Evolutionary conservation across 805 yeast genomes (phyloP), one percentile per base, ranked within the genome.

Genomic region (Lipomyces spencermartinsiae): DNA sequence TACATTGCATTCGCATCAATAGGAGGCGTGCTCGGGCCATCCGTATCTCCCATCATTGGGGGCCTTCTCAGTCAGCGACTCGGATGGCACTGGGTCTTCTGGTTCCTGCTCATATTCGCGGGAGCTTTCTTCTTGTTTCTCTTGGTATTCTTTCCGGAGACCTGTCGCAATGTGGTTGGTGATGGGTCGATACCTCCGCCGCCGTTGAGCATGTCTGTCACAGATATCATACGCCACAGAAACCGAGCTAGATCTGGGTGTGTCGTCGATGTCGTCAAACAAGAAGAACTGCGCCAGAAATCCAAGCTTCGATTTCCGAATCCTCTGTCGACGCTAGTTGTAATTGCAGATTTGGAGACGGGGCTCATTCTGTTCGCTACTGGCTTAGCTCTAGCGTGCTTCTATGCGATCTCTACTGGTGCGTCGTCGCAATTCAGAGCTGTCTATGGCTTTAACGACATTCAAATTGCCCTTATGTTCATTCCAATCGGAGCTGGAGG

Each of bases 21-120:
- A 0, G 80, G 88, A 53, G 86, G 88, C 25, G 81, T 89, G 29
- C 73, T 90, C 7, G 97, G 96, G 1, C 89, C 88, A 73, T 92
- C 91, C 1, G 81, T 92, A 69, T 93, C 96, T 14, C 92, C 95
- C 0, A 78, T 92, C n/a, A 80, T 92, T 33, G 89, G 89, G 9
- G 82, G 87, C 5, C 79, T 80, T 0, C 73, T 85, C 75, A 82
- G 85, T 3, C 77, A 80, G 29, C 80, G 81, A 73, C 73, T 78
- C 46, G 82, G 86, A 29, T 92, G 97, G 97, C 82, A 93, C 73
- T 86, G 92, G 0, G 85, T 89, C n/a, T 89, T 90, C 73, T 87
- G 92, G 87, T 90, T 92, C 70, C 78, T 90, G 63, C 87, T 90
- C 1, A 87, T 90, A 35, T 87, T 89, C 10, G 85, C 89, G 31